Conservation (phyloP, 2,329 filamentous ascomycete species). For the Corniculantispora saksenae region DNA sequence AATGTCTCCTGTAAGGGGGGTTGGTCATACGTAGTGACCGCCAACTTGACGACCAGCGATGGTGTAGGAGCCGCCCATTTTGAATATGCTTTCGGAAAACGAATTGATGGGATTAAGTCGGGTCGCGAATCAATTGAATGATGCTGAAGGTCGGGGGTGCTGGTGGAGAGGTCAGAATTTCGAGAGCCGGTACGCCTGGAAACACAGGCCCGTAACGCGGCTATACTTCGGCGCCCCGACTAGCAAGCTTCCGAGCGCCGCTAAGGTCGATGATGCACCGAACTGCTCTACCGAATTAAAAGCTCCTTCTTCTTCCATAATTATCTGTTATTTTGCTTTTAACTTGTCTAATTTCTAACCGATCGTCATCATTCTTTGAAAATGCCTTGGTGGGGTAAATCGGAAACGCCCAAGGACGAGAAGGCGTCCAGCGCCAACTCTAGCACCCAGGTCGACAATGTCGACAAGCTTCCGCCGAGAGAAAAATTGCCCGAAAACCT, state of each 20-base stretch:
- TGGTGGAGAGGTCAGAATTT: constrained; percentile 20
- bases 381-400: constrained; percentile 48
- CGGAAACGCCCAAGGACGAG: constrained; percentile 32
- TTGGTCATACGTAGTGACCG: constrained; percentile 57
- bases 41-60: constrained; percentile 61
- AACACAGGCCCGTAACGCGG: constrained; percentile 31
- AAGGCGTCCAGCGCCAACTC: constrained; percentile 24
- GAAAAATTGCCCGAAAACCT: constrained; percentile 56
- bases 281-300: background rate
- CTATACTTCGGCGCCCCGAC: constrained; percentile 15
- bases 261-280: background rate
- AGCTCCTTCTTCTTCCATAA: background rate
- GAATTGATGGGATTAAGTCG: constrained; percentile 32
- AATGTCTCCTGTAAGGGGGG: constrained; percentile 16
- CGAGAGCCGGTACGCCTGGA: constrained; percentile 32
- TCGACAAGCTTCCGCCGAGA: constrained; percentile 47
- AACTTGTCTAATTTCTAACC: background rate
- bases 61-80: constrained; percentile 49
- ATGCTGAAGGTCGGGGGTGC: constrained; percentile 16
- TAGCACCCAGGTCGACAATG: constrained; percentile 43
- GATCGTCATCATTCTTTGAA: background rate
- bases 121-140: constrained; percentile 21
- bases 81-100: constrained; percentile 14
- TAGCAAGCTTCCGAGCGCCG: constrained; percentile 4
- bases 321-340: background rate